Percentiles rank a stretch among this genome's conserved stretches.
Conservation (phyloP, 2,329 filamentous ascomycete species). For the Grosmannia clavigera region DNA sequence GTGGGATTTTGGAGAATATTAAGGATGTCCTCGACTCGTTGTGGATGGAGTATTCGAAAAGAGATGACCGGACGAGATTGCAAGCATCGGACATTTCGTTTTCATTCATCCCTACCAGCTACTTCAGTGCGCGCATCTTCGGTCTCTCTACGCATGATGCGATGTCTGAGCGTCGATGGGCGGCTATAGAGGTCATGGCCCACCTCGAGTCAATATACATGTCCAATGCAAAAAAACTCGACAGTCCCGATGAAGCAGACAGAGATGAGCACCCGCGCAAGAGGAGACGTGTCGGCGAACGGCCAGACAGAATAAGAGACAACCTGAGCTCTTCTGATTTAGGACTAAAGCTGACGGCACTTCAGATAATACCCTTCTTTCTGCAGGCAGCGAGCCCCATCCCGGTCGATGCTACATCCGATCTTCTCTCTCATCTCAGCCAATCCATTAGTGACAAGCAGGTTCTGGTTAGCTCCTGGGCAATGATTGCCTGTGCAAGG, state of each 20-base stretch:
- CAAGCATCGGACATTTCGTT: conserved; percentile 68
- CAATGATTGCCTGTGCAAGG: conserved; percentile 72
- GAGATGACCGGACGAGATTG: conserved; percentile 58
- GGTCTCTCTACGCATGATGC: conserved; percentile 39
- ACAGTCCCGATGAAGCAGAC: conserved; percentile 12
- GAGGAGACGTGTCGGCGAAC: conserved; percentile 30
- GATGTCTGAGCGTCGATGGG: conserved; percentile 48
- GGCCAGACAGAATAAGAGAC: conserved; percentile 33
- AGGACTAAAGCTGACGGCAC: conserved; percentile 34
- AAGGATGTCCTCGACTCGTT: conserved; percentile 58
- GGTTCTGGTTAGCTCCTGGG: conserved; percentile 58
- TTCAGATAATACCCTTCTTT: conserved; percentile 48
- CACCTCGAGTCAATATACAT: conserved; percentile 40
- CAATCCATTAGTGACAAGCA: conserved; percentile 58
- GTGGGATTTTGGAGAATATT: conserved; percentile 32
- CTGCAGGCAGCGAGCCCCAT: conserved; percentile 31
- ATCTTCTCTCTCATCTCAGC: conserved; percentile 45
- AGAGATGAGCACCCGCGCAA: conserved; percentile 38
- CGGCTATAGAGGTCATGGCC: conserved; percentile 44
- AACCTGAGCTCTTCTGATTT: conserved; percentile 33
- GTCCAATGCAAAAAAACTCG: conserved; percentile 12
- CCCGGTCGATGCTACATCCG: conserved; percentile 37
- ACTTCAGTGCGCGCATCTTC: conserved; percentile 37
- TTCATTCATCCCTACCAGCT: conserved; percentile 29
- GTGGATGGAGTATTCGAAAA: conserved; percentile 65